Evolutionary conservation across 495 filamentous ascomycete species (phyloP).

Genomic region (Pyronema omphalodes): DNA sequence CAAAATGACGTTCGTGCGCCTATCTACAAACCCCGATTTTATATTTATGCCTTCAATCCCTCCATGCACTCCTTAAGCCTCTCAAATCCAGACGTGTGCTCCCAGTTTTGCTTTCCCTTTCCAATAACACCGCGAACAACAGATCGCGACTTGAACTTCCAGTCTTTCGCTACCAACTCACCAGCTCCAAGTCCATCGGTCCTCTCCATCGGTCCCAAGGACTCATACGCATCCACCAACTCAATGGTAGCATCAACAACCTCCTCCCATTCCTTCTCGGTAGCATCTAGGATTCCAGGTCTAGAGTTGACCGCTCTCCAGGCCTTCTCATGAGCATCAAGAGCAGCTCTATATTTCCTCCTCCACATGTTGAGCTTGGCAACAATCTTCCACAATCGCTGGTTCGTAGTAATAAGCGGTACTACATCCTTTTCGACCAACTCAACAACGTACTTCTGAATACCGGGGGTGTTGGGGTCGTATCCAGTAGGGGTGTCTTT

Average conservation of each 20-base stretch:
- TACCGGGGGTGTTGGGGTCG: conserved; percentile 19
- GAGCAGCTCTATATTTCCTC: conserved; percentile 43
- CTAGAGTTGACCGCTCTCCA: conserved; percentile 52
- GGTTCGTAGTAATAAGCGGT: conserved; percentile 66
- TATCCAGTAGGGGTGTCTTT: conserved; percentile 7
- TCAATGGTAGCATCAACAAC: conserved; percentile 48
- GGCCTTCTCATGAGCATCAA: conserved; percentile 72
- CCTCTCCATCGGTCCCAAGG: conserved; percentile 36
- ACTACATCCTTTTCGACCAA: conserved; percentile 52
- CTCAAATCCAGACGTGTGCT: conserved; percentile 53
- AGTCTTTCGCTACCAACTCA: conserved; percentile 40
- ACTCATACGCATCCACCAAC: conserved; percentile 47
- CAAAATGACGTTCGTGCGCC: conserved; percentile 2
- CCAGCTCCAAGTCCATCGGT: conserved; percentile 29
- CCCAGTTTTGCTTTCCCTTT: conserved; percentile 67
- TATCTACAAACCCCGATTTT: neutral
- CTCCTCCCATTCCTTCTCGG: conserved; percentile 34
- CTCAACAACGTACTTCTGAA: conserved; percentile 40
- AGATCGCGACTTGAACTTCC: conserved; percentile 76
- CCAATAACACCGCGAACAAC: conserved; percentile 65
- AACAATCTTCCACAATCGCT: conserved; percentile 55
- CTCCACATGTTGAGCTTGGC: conserved; percentile 53
- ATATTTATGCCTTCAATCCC: conserved; percentile 32
- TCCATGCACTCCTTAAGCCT: conserved; percentile 40
- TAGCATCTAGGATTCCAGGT: conserved; percentile 31